Percentiles rank a stretch among this genome's conserved stretches.
Conservation (phyloP, 2,329 filamentous ascomycete genomes). For the Neonectria coccinea region DNA sequence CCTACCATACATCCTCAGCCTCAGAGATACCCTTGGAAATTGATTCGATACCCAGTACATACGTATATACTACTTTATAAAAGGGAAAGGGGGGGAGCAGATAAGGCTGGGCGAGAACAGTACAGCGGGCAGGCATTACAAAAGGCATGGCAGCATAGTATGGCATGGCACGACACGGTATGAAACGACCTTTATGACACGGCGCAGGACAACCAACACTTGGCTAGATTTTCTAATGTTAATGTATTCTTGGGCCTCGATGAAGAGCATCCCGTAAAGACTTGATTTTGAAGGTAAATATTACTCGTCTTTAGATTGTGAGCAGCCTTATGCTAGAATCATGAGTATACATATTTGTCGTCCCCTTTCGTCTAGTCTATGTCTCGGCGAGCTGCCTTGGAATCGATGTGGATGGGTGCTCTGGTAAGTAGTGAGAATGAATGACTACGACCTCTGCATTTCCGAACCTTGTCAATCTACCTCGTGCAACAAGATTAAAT, state of each 20-base stretch:
- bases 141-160: neutral
- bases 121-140: conserved; percentile 8
- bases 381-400: neutral
- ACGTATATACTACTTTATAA: conserved; percentile 24
- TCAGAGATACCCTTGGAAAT: conserved; percentile 49
- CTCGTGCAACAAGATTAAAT: neutral
- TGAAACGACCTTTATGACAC: conserved; percentile 34
- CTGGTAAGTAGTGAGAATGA: neutral
- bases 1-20: conserved; percentile 54
- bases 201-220: conserved; percentile 21
- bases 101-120: conserved; percentile 13
- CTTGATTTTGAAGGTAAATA: neutral
- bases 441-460: neutral
- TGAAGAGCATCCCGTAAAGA: conserved; percentile 1
- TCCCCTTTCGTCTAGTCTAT: too few relatives aligned
- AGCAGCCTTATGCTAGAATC: neutral
- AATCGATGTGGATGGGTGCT: neutral
- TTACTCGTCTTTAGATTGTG: neutral
- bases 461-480: neutral
- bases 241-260: conserved; percentile 30
- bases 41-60: conserved; percentile 24
- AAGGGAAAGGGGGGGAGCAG: neutral
- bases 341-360: too few relatives aligned
- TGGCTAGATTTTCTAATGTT: conserved; percentile 39
- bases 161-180: conserved; percentile 27